phyloP scores from a whole-genome alignment of 2,329 filamentous ascomycete species.

The Phoma sp. region DNA sequence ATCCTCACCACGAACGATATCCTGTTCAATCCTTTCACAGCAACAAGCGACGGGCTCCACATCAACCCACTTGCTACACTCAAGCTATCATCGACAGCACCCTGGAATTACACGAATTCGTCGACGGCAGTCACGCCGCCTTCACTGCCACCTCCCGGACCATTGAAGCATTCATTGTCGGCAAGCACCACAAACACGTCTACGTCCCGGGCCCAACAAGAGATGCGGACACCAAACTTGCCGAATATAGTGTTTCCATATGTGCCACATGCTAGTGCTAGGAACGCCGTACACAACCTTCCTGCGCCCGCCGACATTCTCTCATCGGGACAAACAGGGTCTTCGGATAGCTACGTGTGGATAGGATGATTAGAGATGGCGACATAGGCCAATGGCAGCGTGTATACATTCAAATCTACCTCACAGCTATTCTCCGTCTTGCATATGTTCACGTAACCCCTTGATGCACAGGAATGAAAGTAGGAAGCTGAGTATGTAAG shows the following conservation, averaged over 20 bases:
- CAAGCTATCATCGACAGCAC: slow-evolving; percentile 26
- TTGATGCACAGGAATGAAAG: too few relatives aligned
- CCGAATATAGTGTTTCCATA: slow-evolving; percentile 41
- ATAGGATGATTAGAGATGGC: slow-evolving; percentile 2
- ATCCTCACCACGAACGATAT: slow-evolving; percentile 4
- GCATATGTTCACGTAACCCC: too few relatives aligned
- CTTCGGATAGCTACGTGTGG: slow-evolving; percentile 19
- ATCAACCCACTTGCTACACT: slow-evolving; percentile 41
- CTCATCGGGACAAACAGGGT: slow-evolving; percentile 19
- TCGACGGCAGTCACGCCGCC: not conserved
- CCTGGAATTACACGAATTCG: slow-evolving; percentile 13
- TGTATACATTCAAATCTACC: too few relatives aligned
- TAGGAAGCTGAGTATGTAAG: too few relatives aligned
- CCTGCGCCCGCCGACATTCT: slow-evolving; percentile 43
- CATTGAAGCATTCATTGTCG: not conserved
- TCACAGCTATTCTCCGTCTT: too few relatives aligned
- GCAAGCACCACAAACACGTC: not conserved
- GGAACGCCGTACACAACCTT: slow-evolving; percentile 36
- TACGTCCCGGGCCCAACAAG: not conserved
- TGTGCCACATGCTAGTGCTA: slow-evolving; percentile 35
- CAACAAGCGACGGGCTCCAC: slow-evolving; percentile 31
- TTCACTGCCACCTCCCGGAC: slow-evolving; percentile 1
- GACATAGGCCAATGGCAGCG: not conserved
- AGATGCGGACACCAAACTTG: slow-evolving; percentile 36
- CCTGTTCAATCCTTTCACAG: slow-evolving; percentile 19